Percentiles rank a stretch among this genome's conserved stretches.
These are phyloP conservation scores for Calonectria montana DNA, from an alignment of 2,329 filamentous ascomycete genomes.

Conservation along the genomic window DNA sequence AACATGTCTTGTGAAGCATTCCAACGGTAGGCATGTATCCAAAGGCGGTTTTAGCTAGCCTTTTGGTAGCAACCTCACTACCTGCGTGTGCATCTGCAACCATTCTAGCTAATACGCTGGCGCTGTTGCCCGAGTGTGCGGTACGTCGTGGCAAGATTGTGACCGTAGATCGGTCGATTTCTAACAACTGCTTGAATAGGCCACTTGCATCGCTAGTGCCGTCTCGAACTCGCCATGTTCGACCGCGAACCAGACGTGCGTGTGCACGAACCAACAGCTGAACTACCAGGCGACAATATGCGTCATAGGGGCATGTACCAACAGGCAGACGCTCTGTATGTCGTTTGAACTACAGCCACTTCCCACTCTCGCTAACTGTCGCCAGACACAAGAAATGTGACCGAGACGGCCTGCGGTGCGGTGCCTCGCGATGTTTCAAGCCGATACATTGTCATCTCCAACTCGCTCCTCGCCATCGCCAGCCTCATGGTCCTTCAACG, in stretches of 20 bases:
- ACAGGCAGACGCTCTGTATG: background rate
- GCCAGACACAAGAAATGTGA: background rate
- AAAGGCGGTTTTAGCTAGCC: background rate
- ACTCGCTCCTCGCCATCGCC: background rate
- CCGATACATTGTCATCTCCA: background rate
- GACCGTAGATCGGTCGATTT: background rate
- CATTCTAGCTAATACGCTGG: background rate
- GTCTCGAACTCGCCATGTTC: background rate
- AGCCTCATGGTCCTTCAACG: background rate
- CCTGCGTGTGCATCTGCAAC: background rate
- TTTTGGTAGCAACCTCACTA: background rate
- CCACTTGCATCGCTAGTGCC: background rate
- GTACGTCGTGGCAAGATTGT: background rate
- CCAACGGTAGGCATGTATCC: background rate
- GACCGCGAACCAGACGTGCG: background rate
- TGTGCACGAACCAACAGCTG: background rate
- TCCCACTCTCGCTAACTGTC: background rate
- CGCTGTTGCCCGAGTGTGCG: background rate
- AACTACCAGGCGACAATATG: background rate
- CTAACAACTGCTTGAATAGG: background rate
- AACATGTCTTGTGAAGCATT: constrained; percentile 1
- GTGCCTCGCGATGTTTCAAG: background rate
- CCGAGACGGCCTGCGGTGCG: background rate
- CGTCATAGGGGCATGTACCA: background rate
- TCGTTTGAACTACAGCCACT: background rate